These are phyloP conservation scores for Ophiorrhiza pumila DNA, from an alignment of 257 asterid species.

Conservation along the genomic window DNA sequence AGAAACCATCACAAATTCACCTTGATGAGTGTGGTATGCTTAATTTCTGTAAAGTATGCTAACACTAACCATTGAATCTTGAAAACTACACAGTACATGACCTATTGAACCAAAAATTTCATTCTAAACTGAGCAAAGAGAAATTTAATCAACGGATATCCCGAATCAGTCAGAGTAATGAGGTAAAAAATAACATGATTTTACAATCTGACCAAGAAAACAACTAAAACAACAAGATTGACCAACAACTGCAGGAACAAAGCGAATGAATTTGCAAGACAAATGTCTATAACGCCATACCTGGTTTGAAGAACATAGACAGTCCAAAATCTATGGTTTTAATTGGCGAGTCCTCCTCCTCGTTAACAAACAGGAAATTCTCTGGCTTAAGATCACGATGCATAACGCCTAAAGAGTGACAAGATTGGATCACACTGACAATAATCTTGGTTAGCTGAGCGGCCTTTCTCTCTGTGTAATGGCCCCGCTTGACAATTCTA, in stretches of 20 bases:
- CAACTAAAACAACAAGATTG: background rate
- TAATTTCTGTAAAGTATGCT: background rate
- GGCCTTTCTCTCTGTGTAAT: constrained; percentile 77
- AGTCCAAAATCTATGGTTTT: constrained; percentile 88
- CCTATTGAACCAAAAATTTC: background rate
- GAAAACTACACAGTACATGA: background rate
- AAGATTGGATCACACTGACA: constrained; percentile 68
- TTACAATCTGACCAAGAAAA: background rate
- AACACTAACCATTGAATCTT: background rate
- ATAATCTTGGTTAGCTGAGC: constrained; percentile 74
- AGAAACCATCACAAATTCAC: background rate
- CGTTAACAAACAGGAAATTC: constrained; percentile 71
- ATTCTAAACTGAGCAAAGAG: background rate
- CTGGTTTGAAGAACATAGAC: constrained; percentile 83
- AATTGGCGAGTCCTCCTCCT: constrained; percentile 72
- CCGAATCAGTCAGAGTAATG: background rate
- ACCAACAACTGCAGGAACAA: background rate
- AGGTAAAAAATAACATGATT: background rate
- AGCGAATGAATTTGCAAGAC: background rate
- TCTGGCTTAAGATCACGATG: constrained; percentile 94
- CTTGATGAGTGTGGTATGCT: background rate
- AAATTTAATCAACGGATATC: background rate
- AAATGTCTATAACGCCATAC: constrained; percentile 24
- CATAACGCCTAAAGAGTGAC: constrained; percentile 89
- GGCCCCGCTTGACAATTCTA: constrained; percentile 77